phyloP scores from a whole-genome alignment of 2,329 filamentous ascomycete genomes.

The Trichocomaceae sp. region DNA sequence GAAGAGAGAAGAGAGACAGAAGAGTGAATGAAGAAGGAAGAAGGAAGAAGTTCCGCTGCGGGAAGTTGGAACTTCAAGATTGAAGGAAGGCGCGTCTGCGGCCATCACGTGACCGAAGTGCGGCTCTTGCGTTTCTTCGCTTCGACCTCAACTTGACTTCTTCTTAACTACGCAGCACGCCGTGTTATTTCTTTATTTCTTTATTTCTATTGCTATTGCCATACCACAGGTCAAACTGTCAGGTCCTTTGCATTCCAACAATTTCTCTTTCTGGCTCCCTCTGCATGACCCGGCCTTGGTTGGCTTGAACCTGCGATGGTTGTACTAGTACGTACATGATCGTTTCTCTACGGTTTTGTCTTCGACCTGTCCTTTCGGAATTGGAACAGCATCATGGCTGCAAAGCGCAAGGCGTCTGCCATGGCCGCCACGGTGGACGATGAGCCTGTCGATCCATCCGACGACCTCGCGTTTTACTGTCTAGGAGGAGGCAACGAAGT shows the following conservation, averaged over 20 bases:
- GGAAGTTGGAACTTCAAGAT: no score
- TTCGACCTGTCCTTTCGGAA: background rate
- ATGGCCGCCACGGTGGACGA: conserved; percentile 62
- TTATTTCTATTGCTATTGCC: background rate
- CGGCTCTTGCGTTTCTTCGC: background rate
- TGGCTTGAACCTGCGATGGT: conserved; percentile 9
- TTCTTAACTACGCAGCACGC: background rate
- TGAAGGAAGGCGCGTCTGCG: conserved; percentile 17
- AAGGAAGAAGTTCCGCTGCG: no score
- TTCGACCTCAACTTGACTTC: conserved; percentile 5
- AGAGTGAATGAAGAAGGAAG: conserved; percentile 12
- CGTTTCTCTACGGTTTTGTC: background rate
- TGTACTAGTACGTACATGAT: no score
- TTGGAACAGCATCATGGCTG: conserved; percentile 58
- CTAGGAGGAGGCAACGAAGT: conserved; percentile 96
- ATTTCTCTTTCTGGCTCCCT: background rate
- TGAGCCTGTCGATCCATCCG: conserved; percentile 83
- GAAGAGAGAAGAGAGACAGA: no score
- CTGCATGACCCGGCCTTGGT: background rate
- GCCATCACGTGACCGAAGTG: conserved; percentile 18
- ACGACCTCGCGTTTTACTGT: conserved; percentile 90
- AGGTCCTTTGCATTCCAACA: background rate
- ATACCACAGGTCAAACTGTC: no score
- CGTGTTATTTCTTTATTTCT: background rate
- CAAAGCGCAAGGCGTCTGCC: conserved; percentile 79